A percentile compares a stretch with the other conserved stretches of the same genome.
Evolutionary conservation across 257 asterid species (phyloP).

Genomic region (Sherardia arvensis): DNA sequence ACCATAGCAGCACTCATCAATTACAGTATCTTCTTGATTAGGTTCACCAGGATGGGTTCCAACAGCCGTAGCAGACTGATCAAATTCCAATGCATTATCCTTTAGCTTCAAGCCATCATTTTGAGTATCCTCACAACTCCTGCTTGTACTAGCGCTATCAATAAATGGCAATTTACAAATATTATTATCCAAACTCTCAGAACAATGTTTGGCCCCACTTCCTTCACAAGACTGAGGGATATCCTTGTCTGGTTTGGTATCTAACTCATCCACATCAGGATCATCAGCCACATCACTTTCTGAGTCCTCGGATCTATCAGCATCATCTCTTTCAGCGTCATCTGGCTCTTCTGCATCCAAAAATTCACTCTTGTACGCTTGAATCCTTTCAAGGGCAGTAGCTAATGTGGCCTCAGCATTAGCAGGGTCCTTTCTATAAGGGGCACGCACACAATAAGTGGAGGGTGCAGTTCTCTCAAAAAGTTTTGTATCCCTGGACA

Average conservation of each 20-base stretch:
- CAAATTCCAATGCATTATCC: conserved; percentile 2
- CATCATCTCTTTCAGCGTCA: conserved; percentile 62
- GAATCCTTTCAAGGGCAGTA: conserved; percentile 62
- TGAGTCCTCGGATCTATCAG: conserved; percentile 62
- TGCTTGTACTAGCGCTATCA: conserved; percentile 12
- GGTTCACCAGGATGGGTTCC: conserved; percentile 15
- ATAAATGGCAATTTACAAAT: conserved; percentile 20
- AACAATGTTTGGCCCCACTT: conserved; percentile 10
- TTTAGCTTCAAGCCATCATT: conserved; percentile 23
- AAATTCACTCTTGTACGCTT: conserved; percentile 42
- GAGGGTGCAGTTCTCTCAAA: conserved; percentile 98
- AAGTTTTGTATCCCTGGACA: conserved; percentile 80
- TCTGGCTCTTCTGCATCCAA: conserved; percentile 53
- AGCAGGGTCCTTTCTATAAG: conserved; percentile 70
- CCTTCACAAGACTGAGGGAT: conserved; percentile 26
- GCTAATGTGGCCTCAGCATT: conserved; percentile 56
- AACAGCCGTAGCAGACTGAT: conserved; percentile 22
- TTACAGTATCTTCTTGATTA: conserved; percentile 28
- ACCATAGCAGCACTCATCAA: conserved; percentile 45
- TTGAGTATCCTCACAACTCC: conserved; percentile 16
- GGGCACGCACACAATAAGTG: conserved; percentile 76
- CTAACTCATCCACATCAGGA: conserved; percentile 37
- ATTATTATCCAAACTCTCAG: conserved; percentile 20
- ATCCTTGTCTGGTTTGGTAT: not conserved
- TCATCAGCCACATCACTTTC: conserved; percentile 69